Base-by-base conservation (phyloP, 768 basidiomycete species). In the Tylopilus sp. region DNA sequence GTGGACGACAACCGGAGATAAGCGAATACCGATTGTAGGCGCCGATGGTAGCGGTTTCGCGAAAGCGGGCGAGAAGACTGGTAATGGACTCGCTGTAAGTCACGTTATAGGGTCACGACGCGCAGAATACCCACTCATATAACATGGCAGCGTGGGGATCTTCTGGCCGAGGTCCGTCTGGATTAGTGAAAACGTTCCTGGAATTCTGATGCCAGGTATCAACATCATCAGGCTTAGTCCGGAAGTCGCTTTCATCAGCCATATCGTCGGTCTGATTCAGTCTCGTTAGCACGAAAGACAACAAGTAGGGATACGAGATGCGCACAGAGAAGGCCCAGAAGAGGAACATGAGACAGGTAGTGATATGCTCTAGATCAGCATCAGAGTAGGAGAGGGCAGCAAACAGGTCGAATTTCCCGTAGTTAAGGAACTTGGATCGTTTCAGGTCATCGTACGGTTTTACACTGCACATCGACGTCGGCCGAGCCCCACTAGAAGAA, bases 141-240 rank as follows among this genome's bases (percentile, higher is more conserved):
- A 73, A 46, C 72, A 73, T 73, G 26, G 72, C 72, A 24, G 72
- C 72, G 31, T 74, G 74, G 12, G 71, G 63, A 47, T 70, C 69
- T 14, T 66, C 52, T 1, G 72, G 72, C 22, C 65, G 64, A 9
- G 67, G 56, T 6, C 58, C 56, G 0, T 64, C 61, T 12, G 71
- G 68, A 37, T 72, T 17, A 2, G 48, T 54, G 17, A 73, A 48
- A 6, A 74, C 64, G 22, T 50, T 51, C 37, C 59, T 55, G n/a
- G 72, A 73, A 26, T 73, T 52, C 25, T 65, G 55, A 11, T 74
- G 72, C 8, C 71, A 68, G 1, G 68, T 63, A 31, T 64, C 63
- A 19, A 74, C 67, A 24, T 57, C 65, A 12, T 73, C 73, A 6
- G 72, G 72, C 17, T 65, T 70, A 6, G 65, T 67, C 17, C 67